These are phyloP conservation scores for Rhynchospora tenuis DNA, from an alignment of 176 grass and related monocot genomes.

Conservation along the genomic window DNA sequence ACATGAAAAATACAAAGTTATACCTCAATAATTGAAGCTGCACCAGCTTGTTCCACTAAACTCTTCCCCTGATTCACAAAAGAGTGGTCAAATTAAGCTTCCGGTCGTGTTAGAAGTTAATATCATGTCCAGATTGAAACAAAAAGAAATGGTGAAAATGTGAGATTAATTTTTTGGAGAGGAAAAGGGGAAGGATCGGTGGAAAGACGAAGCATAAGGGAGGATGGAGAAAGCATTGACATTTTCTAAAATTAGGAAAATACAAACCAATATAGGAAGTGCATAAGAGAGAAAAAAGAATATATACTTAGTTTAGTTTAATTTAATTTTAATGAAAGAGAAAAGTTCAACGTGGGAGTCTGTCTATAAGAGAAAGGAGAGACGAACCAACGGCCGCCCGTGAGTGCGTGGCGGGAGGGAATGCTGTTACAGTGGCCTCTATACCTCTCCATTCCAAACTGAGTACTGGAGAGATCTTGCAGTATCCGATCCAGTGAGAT, in stretches of 20 bases:
- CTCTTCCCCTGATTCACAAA: background rate
- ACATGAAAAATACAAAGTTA: background rate
- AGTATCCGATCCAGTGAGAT: background rate
- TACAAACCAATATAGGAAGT: background rate
- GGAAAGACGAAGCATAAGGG: background rate
- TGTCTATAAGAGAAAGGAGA: background rate
- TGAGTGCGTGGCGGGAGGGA: conserved; percentile 14
- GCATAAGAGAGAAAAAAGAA: background rate
- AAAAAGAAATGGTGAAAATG: conserved; percentile 3
- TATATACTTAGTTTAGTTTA: background rate
- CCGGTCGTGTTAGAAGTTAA: background rate
- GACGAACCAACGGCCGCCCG: background rate
- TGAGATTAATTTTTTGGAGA: background rate
- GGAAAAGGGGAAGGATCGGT: background rate
- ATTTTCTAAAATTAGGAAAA: conserved; percentile 28
- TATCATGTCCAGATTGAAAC: background rate
- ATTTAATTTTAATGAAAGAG: background rate
- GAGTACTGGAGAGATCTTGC: background rate
- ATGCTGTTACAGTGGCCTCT: background rate
- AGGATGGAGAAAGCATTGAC: background rate
- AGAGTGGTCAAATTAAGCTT: background rate
- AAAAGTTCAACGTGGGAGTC: background rate
- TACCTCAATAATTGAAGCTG: conserved; percentile 17
- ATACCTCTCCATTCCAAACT: background rate
- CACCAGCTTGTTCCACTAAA: background rate